phyloP scores from a whole-genome alignment of 1,284 basidiomycete genomes.

The Stereum hirsutum region DNA sequence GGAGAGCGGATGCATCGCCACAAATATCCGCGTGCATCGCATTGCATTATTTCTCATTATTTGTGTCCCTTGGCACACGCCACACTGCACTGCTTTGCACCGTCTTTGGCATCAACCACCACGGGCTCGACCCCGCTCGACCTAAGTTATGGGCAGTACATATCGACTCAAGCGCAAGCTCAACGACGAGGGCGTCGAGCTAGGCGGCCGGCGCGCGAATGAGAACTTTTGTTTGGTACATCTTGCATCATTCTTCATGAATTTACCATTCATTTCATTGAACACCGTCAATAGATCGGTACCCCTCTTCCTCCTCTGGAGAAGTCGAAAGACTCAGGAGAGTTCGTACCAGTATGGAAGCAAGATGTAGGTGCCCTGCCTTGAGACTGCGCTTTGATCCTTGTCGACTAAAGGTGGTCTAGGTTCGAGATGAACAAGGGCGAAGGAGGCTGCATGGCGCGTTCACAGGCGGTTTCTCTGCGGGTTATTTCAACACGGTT shows the following conservation, averaged over 20 bases:
- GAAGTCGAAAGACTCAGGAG: conserved; percentile 82
- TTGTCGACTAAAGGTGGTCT: conserved; percentile 3
- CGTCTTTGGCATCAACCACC: too few relatives aligned
- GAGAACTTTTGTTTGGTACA: conserved; percentile 84
- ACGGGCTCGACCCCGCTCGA: too few relatives aligned
- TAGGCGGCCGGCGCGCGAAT: conserved; percentile 58
- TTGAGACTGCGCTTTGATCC: conserved; percentile 8
- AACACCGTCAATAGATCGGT: conserved; percentile 60
- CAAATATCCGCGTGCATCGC: too few relatives aligned
- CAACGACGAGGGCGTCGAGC: conserved; percentile 70
- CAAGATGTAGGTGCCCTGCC: conserved; percentile 61
- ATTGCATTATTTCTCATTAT: too few relatives aligned
- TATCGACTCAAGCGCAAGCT: conserved; percentile 71
- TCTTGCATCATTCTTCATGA: conserved; percentile 9
- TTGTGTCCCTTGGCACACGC: too few relatives aligned
- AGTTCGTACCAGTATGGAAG: conserved; percentile 96
- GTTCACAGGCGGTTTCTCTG: conserved; percentile 96
- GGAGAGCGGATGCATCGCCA: too few relatives aligned
- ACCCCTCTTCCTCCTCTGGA: conserved; percentile 87
- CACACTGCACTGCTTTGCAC: too few relatives aligned
- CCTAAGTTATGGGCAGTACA: conserved; percentile 25
- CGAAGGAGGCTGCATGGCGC: conserved; percentile 90
- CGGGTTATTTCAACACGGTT: conserved; percentile 95
- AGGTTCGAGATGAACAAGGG: conserved; percentile 94
- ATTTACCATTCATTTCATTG: conserved; percentile 6